Evolutionary conservation across 768 basidiomycete species (phyloP).

Genomic region (Rhizopogon vesiculosus): DNA sequence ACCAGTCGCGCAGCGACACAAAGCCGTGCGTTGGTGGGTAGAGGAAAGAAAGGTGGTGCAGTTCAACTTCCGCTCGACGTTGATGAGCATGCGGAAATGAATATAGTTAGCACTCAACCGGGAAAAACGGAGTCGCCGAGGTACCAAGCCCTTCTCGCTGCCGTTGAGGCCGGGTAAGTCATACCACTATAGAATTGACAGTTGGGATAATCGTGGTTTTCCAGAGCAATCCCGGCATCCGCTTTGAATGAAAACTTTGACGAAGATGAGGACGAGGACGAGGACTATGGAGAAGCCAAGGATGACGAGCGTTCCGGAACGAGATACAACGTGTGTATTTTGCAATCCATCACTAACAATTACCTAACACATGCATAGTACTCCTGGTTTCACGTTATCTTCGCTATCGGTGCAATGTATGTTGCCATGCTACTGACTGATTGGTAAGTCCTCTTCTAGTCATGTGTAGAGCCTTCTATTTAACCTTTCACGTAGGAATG

Average conservation of each 20-base stretch:
- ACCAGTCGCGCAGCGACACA: slow-evolving; percentile 96
- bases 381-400: slow-evolving; percentile 98
- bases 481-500: slow-evolving; percentile 48
- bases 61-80: slow-evolving; percentile 60
- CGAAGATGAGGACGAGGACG: slow-evolving; percentile 66
- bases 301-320: slow-evolving; percentile 95
- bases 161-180: slow-evolving; percentile 88
- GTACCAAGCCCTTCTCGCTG: slow-evolving; percentile 91
- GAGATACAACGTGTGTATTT: slow-evolving; percentile 77
- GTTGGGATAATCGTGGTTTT: not conserved
- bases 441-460: slow-evolving; percentile 60
- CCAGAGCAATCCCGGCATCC: slow-evolving; percentile 87
- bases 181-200: not conserved
- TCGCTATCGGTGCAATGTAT: slow-evolving; percentile 95
- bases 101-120: slow-evolving; percentile 81
- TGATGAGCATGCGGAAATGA: slow-evolving; percentile 60
- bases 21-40: slow-evolving; percentile 84
- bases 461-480: slow-evolving; percentile 3
- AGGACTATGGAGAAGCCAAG: slow-evolving; percentile 63
- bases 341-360: not conserved
- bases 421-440: slow-evolving; percentile 96
- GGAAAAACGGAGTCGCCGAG: slow-evolving; percentile 79
- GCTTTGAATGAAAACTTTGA: slow-evolving; percentile 78
- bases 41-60: slow-evolving; percentile 53
- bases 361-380: slow-evolving; percentile 49